Base-by-base conservation (phyloP, 345 rosid genomes). In the Eucalyptus curtisii region DNA sequence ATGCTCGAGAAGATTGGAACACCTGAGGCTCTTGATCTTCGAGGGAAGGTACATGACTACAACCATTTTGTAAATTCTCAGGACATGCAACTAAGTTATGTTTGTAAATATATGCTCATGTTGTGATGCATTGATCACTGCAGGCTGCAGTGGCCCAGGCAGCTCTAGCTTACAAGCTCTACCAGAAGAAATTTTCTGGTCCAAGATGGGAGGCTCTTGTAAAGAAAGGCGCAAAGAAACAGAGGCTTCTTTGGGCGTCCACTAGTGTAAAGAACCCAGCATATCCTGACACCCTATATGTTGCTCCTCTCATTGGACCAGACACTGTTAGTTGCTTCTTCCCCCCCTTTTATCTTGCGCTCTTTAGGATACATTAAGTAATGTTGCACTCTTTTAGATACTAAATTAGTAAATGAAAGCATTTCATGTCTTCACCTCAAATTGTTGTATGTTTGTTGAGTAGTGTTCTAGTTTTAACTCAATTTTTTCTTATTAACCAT, bases 61-160 rank as follows among this genome's bases (percentile, higher is more conserved):
- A 55, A 79, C 45, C 16, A n/a, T 50, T 50, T 20, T 40, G 45
- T 76, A 12, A 40, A 76, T 40, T 76, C 47, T 76, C 30, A 76
- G 76, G 49, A 37, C 52, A 19, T 89, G 48, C 40, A 64, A 31
- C 50, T 88, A 25, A 47, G 57, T 85, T 49, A 11, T 49, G 44
- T 52, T 86, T 50, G 55, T 25, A 86, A 50, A 40, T 42, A 85
- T 8, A 53, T 91, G 20, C 89, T 92, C 42, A 87, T 88, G 47
- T 50, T 53, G 7, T 85, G 88, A n/a, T 49, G 61, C 14, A 87
- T 87, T 37, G 49, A 25, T 50, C 85, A 33, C 93, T 91, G 80
- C 91, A 98, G 99, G 99, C 98, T 42, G 99, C 99, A 3, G 99
- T 98, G 47, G 97, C 99, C 90, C 99, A 98, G 94, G 99, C 99